Percentiles rank a stretch among this genome's conserved stretches.
These are phyloP conservation scores for Syncephalis fuscata DNA, from an alignment of 371 early-diverging fungal genomes.

Conservation along the genomic window DNA sequence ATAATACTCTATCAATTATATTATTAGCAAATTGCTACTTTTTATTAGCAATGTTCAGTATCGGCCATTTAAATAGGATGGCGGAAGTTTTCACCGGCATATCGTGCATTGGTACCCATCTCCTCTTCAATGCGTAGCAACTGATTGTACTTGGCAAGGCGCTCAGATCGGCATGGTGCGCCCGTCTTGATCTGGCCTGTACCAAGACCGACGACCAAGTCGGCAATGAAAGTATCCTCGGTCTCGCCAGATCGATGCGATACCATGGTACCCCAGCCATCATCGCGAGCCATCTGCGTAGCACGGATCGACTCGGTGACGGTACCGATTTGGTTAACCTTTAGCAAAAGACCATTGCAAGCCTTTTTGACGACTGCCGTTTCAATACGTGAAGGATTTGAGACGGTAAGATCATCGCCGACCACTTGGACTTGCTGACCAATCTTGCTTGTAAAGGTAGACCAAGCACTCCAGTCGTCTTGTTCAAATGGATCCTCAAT, in stretches of 20 bases:
- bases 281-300: conserved; percentile 43
- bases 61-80: conserved; percentile 9
- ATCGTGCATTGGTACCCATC: conserved; percentile 57
- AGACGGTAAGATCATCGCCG: conserved; percentile 98
- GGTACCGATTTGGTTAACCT: conserved; percentile 99
- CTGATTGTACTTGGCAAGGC: conserved; percentile 98
- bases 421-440: conserved; percentile 75
- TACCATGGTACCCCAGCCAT: conserved; percentile 98
- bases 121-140: conserved; percentile 87
- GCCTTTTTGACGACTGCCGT: conserved; percentile 86
- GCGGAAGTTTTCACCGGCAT: conserved; percentile 91
- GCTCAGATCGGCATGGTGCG: conserved; percentile 96
- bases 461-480: conserved; percentile 94
- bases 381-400: conserved; percentile 88
- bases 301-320: conserved; percentile 93
- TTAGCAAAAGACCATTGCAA: conserved; percentile 91
- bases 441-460: conserved; percentile 46
- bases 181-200: conserved; percentile 99
- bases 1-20: too few relatives aligned
- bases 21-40: too few relatives aligned
- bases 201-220: conserved; percentile 93
- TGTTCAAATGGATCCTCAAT: conserved; percentile 99
- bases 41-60: too few relatives aligned
- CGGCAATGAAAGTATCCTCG: conserved; percentile 97
- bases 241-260: conserved; percentile 99